Percentiles rank a stretch among this genome's conserved stretches.
These are phyloP conservation scores for Allium cepa DNA, from an alignment of 106 monocot genomes.

Conservation along the genomic window DNA sequence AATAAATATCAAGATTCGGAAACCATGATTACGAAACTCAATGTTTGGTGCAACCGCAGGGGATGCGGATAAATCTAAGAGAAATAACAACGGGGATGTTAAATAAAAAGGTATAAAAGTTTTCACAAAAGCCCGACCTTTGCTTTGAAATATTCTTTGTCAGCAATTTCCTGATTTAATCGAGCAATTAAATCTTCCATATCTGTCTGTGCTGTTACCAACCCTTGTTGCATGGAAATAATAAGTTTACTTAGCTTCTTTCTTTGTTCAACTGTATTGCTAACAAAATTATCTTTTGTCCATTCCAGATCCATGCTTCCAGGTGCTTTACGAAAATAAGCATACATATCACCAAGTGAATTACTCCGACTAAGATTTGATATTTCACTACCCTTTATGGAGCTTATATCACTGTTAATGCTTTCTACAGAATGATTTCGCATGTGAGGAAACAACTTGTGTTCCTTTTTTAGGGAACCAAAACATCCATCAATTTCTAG, in stretches of 20 bases:
- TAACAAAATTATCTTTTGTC: constrained; percentile 33
- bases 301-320: constrained; percentile 16
- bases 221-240: constrained; percentile 58
- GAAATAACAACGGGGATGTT: too few relatives aligned
- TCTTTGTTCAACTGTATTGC: constrained; percentile 68
- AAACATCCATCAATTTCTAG: constrained; percentile 14
- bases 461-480: constrained; percentile 23
- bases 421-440: constrained; percentile 73
- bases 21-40: too few relatives aligned
- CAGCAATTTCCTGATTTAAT: constrained; percentile 83
- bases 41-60: too few relatives aligned
- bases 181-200: constrained; percentile 94
- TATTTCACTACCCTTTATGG: constrained; percentile 58
- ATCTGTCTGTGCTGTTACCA: constrained; percentile 69
- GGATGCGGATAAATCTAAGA: too few relatives aligned
- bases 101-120: too few relatives aligned
- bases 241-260: constrained; percentile 70
- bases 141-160: constrained; percentile 76
- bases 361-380: constrained; percentile 36
- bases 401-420: constrained; percentile 67
- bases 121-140: constrained; percentile 33
- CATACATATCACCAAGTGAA: constrained; percentile 40
- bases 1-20: too few relatives aligned
- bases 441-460: constrained; percentile 36
- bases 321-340: constrained; percentile 27